These are phyloP conservation scores for Penicillium ucsense DNA, from an alignment of 495 filamentous ascomycete genomes.

Conservation along the genomic window DNA sequence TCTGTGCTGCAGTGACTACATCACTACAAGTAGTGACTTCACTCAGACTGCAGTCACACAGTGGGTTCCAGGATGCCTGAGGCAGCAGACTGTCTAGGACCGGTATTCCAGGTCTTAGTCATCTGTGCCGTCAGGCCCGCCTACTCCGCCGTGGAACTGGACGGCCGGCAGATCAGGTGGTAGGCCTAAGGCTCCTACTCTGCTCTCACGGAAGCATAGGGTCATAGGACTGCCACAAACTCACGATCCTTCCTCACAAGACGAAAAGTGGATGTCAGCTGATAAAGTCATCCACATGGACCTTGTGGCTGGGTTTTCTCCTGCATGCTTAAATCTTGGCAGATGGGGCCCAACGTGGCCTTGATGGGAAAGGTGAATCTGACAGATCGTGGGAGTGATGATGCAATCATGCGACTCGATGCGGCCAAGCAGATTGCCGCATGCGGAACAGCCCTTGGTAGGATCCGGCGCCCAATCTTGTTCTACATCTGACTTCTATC, in stretches of 20 bases:
- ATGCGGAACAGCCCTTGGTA: constrained; percentile 17
- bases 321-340: too few relatives aligned
- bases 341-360: neutral
- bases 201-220: too few relatives aligned
- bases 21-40: too few relatives aligned
- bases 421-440: constrained; percentile 18
- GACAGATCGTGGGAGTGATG: constrained; percentile 10
- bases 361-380: neutral
- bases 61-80: too few relatives aligned
- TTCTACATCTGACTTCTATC: neutral
- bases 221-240: constrained; percentile 4
- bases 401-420: constrained; percentile 17
- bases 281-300: constrained; percentile 10
- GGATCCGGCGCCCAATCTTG: constrained; percentile 10
- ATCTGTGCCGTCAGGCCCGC: neutral
- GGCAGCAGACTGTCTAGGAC: too few relatives aligned
- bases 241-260: neutral
- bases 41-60: too few relatives aligned
- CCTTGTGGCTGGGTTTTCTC: too few relatives aligned
- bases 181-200: neutral
- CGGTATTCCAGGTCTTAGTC: neutral
- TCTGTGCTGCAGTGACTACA: too few relatives aligned
- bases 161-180: too few relatives aligned
- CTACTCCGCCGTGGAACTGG: too few relatives aligned
- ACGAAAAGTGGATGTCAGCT: constrained; percentile 11